phyloP scores from a whole-genome alignment of 2,329 filamentous ascomycete species.

The Amphichorda felina region DNA sequence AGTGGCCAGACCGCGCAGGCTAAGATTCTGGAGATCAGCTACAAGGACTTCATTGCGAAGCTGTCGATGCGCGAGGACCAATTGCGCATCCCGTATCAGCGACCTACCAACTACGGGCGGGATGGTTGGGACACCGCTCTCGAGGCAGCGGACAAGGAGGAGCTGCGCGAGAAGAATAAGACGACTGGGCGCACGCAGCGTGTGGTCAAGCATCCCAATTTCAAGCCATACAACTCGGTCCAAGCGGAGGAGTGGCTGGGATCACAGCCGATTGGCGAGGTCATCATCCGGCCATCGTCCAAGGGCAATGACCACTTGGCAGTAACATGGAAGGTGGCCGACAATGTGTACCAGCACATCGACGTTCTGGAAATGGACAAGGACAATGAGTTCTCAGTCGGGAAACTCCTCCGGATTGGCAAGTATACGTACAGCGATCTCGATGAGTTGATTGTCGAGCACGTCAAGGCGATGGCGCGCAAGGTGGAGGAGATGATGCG shows the following conservation, averaged over 20 bases:
- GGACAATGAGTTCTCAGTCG: conserved; percentile 91
- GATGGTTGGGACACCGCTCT: conserved; percentile 81
- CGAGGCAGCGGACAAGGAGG: conserved; percentile 72
- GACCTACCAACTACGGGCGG: conserved; percentile 57
- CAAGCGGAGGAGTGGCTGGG: conserved; percentile 92
- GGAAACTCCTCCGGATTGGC: conserved; percentile 73
- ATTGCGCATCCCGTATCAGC: conserved; percentile 60
- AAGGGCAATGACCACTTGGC: conserved; percentile 93
- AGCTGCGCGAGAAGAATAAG: conserved; percentile 76
- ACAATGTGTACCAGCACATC: conserved; percentile 94
- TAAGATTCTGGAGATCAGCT: conserved; percentile 79
- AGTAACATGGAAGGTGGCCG: conserved; percentile 95
- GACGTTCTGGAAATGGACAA: conserved; percentile 96
- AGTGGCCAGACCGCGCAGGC: conserved; percentile 77
- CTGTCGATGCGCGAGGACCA: conserved; percentile 76
- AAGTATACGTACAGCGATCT: conserved; percentile 92
- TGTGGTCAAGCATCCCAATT: conserved; percentile 96
- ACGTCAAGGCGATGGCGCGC: conserved; percentile 93
- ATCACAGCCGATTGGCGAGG: conserved; percentile 73
- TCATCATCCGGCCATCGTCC: conserved; percentile 89
- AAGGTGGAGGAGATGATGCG: conserved; percentile 96
- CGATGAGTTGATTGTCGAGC: conserved; percentile 92
- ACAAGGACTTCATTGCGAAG: conserved; percentile 73
- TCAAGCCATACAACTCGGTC: conserved; percentile 81
- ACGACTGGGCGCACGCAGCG: conserved; percentile 76